Evolutionary conservation across 495 filamentous ascomycete genomes (phyloP).

Genomic region (Amphirosellinia nigrospora): DNA sequence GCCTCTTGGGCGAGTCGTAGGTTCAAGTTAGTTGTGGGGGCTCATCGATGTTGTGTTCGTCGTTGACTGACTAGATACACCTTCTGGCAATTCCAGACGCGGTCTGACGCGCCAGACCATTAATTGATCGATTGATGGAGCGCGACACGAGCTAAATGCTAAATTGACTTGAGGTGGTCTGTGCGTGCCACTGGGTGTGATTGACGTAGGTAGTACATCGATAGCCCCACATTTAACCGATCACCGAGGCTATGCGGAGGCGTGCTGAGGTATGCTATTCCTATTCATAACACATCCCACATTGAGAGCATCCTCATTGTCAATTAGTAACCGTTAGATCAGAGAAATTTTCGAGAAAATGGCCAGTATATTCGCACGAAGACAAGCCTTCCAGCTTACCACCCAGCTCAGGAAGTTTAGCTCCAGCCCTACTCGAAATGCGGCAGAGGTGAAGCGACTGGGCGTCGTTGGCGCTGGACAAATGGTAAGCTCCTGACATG

Average conservation of each 20-base stretch:
- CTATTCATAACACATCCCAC: constrained; percentile 14
- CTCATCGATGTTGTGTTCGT: constrained; percentile 8
- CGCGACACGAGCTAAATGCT: constrained; percentile 24
- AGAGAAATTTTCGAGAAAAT: constrained; percentile 29
- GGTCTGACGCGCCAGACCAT: constrained; percentile 18
- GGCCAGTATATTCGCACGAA: constrained; percentile 42
- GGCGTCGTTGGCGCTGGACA: constrained; percentile 96
- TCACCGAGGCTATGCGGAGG: constrained; percentile 51
- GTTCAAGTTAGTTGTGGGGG: constrained; percentile 1
- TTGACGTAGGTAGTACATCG: background rate
- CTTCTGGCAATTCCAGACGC: background rate
- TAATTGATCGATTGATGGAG: background rate
- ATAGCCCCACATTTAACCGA: constrained; percentile 37
- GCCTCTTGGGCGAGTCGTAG: constrained; percentile 26
- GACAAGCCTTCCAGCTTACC: constrained; percentile 41
- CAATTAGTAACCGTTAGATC: background rate
- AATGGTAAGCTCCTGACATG: constrained; percentile 68
- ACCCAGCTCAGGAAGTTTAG: constrained; percentile 58
- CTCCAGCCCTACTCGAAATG: constrained; percentile 56
- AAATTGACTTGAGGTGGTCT: constrained; percentile 19
- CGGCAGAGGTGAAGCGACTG: constrained; percentile 82
- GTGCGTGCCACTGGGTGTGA: too few species aligned
- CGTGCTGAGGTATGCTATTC: constrained; percentile 13
- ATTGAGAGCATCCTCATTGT: background rate
- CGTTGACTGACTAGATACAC: background rate